Conservation (phyloP, 1,139 yeast genomes). For the Lodderomyces theae region DNA sequence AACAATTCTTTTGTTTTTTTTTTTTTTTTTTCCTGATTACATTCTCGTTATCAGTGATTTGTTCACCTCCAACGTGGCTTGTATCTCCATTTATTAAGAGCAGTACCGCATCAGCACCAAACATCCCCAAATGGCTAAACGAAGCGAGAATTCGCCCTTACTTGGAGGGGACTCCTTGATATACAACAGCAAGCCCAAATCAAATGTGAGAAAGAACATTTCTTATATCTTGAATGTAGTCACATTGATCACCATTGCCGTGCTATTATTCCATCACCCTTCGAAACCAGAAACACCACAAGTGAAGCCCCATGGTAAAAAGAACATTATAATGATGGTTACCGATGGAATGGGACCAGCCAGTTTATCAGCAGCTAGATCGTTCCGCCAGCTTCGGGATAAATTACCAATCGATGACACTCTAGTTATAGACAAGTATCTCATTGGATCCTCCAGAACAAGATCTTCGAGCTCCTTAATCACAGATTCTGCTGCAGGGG, state of each 20-base stretch:
- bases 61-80: neutral
- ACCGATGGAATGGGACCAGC: slow-evolving; percentile 95
- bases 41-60: neutral
- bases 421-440: slow-evolving; percentile 59
- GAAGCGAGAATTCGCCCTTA: slow-evolving; percentile 12
- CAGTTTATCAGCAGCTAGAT: slow-evolving; percentile 69
- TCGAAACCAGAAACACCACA: neutral
- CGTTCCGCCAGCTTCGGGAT: slow-evolving; percentile 60
- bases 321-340: slow-evolving; percentile 78
- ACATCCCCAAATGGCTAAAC: neutral
- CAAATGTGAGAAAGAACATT: slow-evolving; percentile 8
- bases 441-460: slow-evolving; percentile 78
- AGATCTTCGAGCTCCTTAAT: slow-evolving; percentile 67
- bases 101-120: neutral
- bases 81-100: neutral
- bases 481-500: slow-evolving; percentile 94
- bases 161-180: slow-evolving; percentile 14
- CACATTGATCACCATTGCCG: slow-evolving; percentile 14
- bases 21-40: neutral
- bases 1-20: too few species aligned
- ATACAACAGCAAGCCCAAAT: slow-evolving; percentile 9
- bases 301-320: slow-evolving; percentile 22
- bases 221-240: slow-evolving; percentile 14
- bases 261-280: slow-evolving; percentile 11
- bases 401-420: slow-evolving; percentile 49